Base-by-base conservation (phyloP, 2,329 filamentous ascomycete species). In the Pseudogymnoascus destructans region DNA sequence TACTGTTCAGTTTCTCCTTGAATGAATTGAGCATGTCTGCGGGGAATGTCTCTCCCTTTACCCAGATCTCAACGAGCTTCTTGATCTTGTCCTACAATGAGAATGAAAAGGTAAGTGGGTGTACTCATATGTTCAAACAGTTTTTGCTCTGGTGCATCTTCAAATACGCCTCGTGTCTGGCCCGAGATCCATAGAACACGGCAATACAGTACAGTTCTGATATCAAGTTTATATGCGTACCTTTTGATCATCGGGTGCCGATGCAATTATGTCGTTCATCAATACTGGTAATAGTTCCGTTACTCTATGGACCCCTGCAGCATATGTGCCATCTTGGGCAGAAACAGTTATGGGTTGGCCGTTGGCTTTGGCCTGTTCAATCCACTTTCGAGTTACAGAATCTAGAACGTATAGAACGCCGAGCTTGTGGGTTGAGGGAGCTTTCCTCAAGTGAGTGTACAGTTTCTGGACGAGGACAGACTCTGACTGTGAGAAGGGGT, bases 381-480 rank as follows among this genome's bases (percentile, higher is more conserved):
- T 84, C 92, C 93, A 98, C 77, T 95, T 92, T 75, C 93, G 89
- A 73, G 91, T 92, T 81, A 98, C 91, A 78, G 92, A 95, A 80
- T 98, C 93, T 91, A 98, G 89, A 76, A 97, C 91, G 85, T 98
- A 98, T 76, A 98, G 85, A 70, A 96, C 91, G 75, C 93, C 93
- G 73, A 98, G 81, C 76, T 98, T 98, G 81, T 98, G 92, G 71
- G 90, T 95, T 71, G 84, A 84, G 61, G 89, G 89, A 65, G 91
- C 86, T 74, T 93, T 95, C 74, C 95, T 95, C 80, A 97, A 95
- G 70, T 96, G 91, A 64, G 91, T 95, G 75, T 88, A 95, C 69
- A 98, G 86, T 73, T 95, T 96, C 73, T 95, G 90, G 67, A 97
- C 89, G 69, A 98, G 84, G 67, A 91, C 84, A 58, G 89, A 93